phyloP scores from a whole-genome alignment of 2,329 filamentous ascomycete genomes.

The Cytospora schulzeri region DNA sequence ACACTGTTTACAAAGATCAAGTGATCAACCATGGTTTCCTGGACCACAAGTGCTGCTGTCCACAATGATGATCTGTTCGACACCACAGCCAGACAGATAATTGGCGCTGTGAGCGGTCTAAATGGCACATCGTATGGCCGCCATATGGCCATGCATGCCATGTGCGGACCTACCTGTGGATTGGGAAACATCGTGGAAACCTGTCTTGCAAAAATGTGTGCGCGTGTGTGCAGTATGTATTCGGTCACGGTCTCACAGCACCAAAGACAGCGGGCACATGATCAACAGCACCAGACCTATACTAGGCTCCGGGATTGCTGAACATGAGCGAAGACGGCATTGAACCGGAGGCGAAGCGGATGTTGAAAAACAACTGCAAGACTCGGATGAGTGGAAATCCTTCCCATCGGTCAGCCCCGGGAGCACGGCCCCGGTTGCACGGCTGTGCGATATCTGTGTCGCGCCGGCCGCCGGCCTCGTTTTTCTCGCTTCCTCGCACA shows the following conservation, averaged over 20 bases:
- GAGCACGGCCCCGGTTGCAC: neutral
- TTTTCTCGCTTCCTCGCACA: neutral
- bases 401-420: neutral
- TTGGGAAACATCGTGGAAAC: neutral
- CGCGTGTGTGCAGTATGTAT: neutral
- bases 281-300: neutral
- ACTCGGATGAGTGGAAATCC: neutral
- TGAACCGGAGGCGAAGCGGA: neutral
- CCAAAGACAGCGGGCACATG: neutral
- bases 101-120: neutral
- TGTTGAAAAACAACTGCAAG: neutral
- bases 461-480: neutral
- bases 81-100: neutral
- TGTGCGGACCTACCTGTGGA: slow-evolving; percentile 2
- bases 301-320: neutral
- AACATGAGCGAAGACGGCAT: neutral
- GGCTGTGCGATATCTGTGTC: neutral
- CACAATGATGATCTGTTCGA: neutral
- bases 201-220: neutral
- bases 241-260: neutral
- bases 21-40: neutral
- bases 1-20: slow-evolving; percentile 6
- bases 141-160: slow-evolving; percentile 4
- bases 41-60: neutral
- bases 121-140: neutral